Base-by-base conservation (phyloP, 1,284 basidiomycete species). In the Entoloma clypeatum region DNA sequence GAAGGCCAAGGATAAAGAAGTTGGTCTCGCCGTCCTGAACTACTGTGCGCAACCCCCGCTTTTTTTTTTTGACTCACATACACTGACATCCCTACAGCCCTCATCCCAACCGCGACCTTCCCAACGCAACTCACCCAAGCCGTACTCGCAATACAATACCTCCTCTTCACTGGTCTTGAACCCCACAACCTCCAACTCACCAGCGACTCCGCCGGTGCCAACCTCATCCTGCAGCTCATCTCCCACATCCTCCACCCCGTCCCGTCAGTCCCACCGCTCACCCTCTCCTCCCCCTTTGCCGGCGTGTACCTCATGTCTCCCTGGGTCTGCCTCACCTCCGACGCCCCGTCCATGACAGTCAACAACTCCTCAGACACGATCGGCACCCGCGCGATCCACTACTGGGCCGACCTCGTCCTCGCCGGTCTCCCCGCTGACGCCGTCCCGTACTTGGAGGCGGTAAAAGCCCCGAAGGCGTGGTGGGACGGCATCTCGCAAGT, bases 191-290 rank as follows among this genome's bases (percentile, higher is more conserved):
- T 83, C 36, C 59, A 75, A 28, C 41, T 83, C 16, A 62, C 60
- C 1, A 79, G 80, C 18, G 80, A 83, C 53, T 71, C 68, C 2
- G 68, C 67, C 2, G 68, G 69, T 7, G 66, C 45, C 2, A 63
- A 66, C 44, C 60, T 82, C 13, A 66, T 69, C 1, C 51, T 79
- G 2, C 71, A 73, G 18, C 32, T 69, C 32, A 47, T 67, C 24
- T 64, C 63, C 0, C 67, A 71, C 42, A 56, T 65, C 14, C 52
- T 61, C 13, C 62, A 61, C 44, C 64, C 61, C 9, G 35, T 58
- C 22, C 45, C 41, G 11, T 49, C 36, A 22, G 39, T 60, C 6
- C 56, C 57, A 5, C 40, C 41, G 11, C 44, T 61, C 19, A 37
- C 44, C 16, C 46, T 59, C 11, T 46, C 52, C 26, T 41, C 43